phyloP scores from a whole-genome alignment of 768 basidiomycete genomes.

The Cystofilobasidium macerans region DNA sequence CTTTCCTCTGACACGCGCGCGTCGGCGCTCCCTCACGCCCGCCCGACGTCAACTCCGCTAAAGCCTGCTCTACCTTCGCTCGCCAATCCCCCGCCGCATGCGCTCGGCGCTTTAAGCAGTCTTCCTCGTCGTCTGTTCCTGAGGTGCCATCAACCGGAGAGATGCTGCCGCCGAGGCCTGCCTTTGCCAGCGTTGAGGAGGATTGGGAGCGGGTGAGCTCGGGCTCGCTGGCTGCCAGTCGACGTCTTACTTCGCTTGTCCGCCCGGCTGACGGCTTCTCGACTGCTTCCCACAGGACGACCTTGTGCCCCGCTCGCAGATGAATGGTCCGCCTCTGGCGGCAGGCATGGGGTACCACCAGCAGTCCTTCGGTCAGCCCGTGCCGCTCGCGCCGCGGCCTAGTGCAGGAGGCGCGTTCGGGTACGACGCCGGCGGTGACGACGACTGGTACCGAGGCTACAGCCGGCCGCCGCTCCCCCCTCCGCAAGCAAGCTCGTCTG shows the following conservation, averaged over 20 bases:
- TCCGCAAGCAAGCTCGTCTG: background rate
- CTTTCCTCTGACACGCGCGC: too few relatives aligned
- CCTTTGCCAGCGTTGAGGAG: background rate
- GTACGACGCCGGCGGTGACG: background rate
- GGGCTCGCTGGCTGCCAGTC: too few relatives aligned
- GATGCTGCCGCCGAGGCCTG: too few relatives aligned
- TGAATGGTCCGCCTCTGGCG: background rate
- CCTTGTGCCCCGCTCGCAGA: background rate
- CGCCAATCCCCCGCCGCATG: too few relatives aligned
- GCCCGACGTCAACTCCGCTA: too few relatives aligned
- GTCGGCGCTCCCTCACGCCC: too few relatives aligned
- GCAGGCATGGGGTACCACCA: background rate
- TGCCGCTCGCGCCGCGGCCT: background rate
- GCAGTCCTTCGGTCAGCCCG: slow-evolving; percentile 2
- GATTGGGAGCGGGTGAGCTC: slow-evolving; percentile 20
- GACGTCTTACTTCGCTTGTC: too few relatives aligned
- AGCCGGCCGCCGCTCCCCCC: background rate
- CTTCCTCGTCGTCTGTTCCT: too few relatives aligned
- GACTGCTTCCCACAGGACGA: background rate
- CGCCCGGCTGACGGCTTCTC: too few relatives aligned
- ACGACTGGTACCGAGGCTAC: slow-evolving; percentile 16
- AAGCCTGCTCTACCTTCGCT: too few relatives aligned
- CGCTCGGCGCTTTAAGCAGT: too few relatives aligned
- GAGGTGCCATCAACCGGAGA: too few relatives aligned
- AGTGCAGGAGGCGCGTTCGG: background rate